Evolutionary conservation across 345 rosid genomes (phyloP).

Genomic region (Kandelia obovata): DNA sequence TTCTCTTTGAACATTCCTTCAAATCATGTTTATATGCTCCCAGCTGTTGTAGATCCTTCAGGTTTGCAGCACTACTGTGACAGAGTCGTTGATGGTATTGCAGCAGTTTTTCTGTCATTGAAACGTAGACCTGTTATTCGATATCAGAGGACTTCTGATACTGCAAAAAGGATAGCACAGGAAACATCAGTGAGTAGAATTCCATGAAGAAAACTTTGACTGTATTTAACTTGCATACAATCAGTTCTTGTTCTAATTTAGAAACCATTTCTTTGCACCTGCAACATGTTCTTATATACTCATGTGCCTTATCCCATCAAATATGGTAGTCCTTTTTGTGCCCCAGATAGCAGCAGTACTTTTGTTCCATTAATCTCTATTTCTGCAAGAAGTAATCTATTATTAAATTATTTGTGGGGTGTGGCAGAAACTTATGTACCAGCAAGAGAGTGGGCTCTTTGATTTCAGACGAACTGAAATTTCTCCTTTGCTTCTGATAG

Average conservation of each 20-base stretch:
- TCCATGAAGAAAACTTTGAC: not conserved
- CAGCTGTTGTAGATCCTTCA: conserved; percentile 93
- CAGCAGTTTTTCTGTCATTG: conserved; percentile 76
- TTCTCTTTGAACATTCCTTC: conserved; percentile 78
- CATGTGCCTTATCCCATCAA: no score
- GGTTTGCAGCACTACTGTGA: conserved; percentile 82
- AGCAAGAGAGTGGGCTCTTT: conserved; percentile 93
- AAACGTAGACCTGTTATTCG: conserved; percentile 93
- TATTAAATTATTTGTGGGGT: conserved; percentile 15
- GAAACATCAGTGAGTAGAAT: conserved; percentile 74
- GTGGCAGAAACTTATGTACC: conserved; percentile 92
- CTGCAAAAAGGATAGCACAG: conserved; percentile 92
- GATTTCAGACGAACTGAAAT: conserved; percentile 92
- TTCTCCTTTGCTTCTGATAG: conserved; percentile 71
- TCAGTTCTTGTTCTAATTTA: not conserved
- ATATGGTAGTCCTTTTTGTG: not conserved
- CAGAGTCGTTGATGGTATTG: conserved; percentile 81
- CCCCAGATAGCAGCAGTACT: not conserved
- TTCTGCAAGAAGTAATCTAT: not conserved
- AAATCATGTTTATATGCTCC: conserved; percentile 86
- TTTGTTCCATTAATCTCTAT: not conserved
- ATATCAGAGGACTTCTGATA: conserved; percentile 90
- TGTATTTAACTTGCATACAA: not conserved
- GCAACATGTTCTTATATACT: no score
- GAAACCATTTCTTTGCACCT: not conserved